These are phyloP conservation scores for Pseudonectria buxi DNA, from an alignment of 2,329 filamentous ascomycete species.

Conservation along the genomic window DNA sequence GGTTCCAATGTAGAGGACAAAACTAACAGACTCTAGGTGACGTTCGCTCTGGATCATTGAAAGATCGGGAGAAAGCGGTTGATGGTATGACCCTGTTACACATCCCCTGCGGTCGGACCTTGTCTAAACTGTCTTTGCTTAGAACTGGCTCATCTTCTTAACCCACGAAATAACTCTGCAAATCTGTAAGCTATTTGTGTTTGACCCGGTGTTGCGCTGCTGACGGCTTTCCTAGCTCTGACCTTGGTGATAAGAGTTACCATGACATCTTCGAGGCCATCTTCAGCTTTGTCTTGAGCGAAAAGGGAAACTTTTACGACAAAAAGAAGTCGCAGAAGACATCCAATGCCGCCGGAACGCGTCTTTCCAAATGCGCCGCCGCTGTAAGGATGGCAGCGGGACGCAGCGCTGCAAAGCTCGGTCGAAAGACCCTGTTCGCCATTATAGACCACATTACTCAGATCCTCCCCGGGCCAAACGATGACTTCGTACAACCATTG, in stretches of 20 bases:
- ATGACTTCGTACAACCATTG: constrained; percentile 61
- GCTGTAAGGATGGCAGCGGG: constrained; percentile 67
- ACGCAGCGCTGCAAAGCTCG: constrained; percentile 60
- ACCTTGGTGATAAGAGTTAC: constrained; percentile 69
- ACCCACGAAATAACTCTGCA: constrained; percentile 28
- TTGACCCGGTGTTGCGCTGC: constrained; percentile 3
- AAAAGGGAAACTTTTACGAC: constrained; percentile 59
- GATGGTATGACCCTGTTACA: constrained; percentile 27
- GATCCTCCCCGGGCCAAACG: constrained; percentile 55
- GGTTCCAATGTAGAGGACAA: neutral
- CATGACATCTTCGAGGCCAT: constrained; percentile 75
- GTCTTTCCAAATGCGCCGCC: constrained; percentile 62
- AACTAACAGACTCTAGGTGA: constrained; percentile 22
- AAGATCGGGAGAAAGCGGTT: constrained; percentile 33
- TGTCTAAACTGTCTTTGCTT: constrained; percentile 4
- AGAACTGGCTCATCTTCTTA: constrained; percentile 35
- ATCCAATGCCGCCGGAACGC: constrained; percentile 42
- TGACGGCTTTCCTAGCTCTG: constrained; percentile 21
- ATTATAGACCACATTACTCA: constrained; percentile 78
- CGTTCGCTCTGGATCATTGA: constrained; percentile 28
- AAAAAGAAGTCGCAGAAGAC: constrained; percentile 40
- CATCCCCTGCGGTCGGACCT: neutral
- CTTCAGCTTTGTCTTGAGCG: constrained; percentile 60
- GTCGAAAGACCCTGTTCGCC: constrained; percentile 69
- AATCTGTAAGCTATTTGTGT: constrained; percentile 27